Conservation (phyloP, 2,329 filamentous ascomycete genomes). For the Colletotrichum paranaense region DNA sequence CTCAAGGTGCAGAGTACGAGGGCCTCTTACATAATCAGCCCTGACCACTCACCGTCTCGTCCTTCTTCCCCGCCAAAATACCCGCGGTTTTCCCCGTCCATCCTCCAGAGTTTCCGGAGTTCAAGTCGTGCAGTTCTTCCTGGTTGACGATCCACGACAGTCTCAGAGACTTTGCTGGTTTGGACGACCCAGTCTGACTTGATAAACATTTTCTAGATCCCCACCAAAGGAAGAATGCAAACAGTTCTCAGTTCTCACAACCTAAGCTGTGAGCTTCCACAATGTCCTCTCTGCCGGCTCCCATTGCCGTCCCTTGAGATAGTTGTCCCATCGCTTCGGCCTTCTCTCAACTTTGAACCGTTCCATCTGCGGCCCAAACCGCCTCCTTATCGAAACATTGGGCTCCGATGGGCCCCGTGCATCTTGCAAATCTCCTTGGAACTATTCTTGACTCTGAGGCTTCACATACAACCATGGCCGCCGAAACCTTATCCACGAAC, state of each 20-base stretch:
- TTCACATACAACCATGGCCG: not conserved
- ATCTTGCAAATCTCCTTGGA: not conserved
- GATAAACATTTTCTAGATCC: no score
- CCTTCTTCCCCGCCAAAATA: slow-evolving; percentile 4
- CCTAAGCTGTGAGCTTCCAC: no score
- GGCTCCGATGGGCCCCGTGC: not conserved
- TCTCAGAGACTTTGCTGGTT: not conserved
- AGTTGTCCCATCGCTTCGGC: slow-evolving; percentile 16
- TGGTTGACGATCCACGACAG: not conserved
- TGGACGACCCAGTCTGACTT: no score
- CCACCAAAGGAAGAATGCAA: not conserved
- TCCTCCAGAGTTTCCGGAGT: not conserved
- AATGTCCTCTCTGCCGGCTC: no score
- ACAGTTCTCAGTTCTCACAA: not conserved
- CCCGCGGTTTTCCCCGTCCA: not conserved
- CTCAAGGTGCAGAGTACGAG: not conserved
- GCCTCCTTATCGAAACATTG: not conserved
- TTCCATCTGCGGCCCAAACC: not conserved
- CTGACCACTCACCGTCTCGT: slow-evolving; percentile 16
- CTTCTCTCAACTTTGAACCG: not conserved
- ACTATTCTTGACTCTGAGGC: not conserved
- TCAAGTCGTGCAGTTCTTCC: not conserved
- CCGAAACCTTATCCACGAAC: not conserved
- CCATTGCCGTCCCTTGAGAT: no score
- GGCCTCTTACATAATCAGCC: not conserved